Base-by-base conservation (phyloP, 192 early-diverging fungal genomes). In the Backusella psychrophila region DNA sequence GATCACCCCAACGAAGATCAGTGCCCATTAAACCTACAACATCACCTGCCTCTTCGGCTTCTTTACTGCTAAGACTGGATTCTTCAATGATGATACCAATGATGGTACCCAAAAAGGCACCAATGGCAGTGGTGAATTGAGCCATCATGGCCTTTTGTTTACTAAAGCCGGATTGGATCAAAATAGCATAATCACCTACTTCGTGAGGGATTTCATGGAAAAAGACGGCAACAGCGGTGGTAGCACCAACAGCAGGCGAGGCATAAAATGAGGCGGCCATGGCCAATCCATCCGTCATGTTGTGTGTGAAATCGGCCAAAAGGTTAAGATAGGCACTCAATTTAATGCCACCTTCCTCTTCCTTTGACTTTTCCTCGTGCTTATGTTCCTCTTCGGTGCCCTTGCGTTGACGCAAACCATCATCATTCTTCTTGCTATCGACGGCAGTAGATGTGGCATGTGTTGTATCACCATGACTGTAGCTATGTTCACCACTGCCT, bases 171-270 rank as follows among this genome's bases (percentile, higher is more conserved):
- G 90, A 91, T 78, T 93, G 92, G 73, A 94, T 90, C 71, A 96
- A 85, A 63, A 96, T 95, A 15, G 94, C 93, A 90, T 93, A 96
- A 77, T 96, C 94, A 56, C 94, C 94, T 4, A 96, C 90, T 84
- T 95, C 92, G 75, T 96, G 94, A 5, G 94, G 94, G 72, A 96
- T 95, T 81, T 96, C 94, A 78, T 96, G 94, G 86, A 96, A 93
- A 39, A 94, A 93, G 29, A 96, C 92, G 0, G 94, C 94, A 0
- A 96, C 90, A 36, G 92, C 90, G 7, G 94, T 96, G 3, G 94
- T 93, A 6, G 94, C 88, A n/a, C 94, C 94, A 31, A 93, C 89
- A 3, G 91, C 89, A 33, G 93, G 93, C 35, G 92, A 93, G 44
- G 92, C 85, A 71, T 93, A 93, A 78, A 96, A 95, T 26, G 94